Evolutionary conservation across 208 protist genomes (phyloP), one percentile per base, ranked within the genome.

Genomic region (Borovskyia barvae): DNA sequence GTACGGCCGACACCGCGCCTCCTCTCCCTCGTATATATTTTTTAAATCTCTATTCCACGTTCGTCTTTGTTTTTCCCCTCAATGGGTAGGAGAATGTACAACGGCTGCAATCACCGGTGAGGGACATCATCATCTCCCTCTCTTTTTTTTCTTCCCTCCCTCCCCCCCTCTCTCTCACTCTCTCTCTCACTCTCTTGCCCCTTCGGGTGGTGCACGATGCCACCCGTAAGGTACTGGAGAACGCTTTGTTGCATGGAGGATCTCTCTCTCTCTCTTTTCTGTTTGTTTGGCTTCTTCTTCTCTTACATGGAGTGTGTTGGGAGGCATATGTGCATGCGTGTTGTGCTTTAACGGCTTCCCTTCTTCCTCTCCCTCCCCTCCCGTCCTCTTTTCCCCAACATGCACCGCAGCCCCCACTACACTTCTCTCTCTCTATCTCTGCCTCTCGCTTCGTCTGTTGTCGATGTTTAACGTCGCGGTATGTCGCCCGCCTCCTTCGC

Each of bases 221-320:
- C 48, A 14, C 25, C 15, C 24, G 20, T 20, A 6, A 11, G 36
- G n/a, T 56, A 28, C 30, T n/a, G n/a, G n/a, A n/a, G n/a, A n/a
- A n/a, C n/a, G n/a, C n/a, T n/a, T n/a, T n/a, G n/a, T n/a, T n/a
- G n/a, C n/a, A n/a, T 39, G 9, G 33, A 15, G 1, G 19, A 49
- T 71, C 35, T 36, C 48, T 63, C 9, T 39, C 53, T 25, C 42
- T 22, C 19, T 59, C 43, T 42, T 67, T 49, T 51, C 30, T 59
- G 35, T 57, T 51, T 42, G 39, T 51, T 41, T 65, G 46, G 39
- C 43, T 79, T 22, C 46, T 41, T 45, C 41, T 30, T 55, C 57
- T 39, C 51, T 30, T 8, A 1, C 22, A 1, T 2, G 6, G 37
- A 14, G 26, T 58, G 0, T 33, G 22, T 17, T 12, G 11, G 39